Percentiles rank a stretch among this genome's conserved stretches.
Conservation (phyloP, 495 filamentous ascomycete genomes). For the Xylaria flabelliformis region DNA sequence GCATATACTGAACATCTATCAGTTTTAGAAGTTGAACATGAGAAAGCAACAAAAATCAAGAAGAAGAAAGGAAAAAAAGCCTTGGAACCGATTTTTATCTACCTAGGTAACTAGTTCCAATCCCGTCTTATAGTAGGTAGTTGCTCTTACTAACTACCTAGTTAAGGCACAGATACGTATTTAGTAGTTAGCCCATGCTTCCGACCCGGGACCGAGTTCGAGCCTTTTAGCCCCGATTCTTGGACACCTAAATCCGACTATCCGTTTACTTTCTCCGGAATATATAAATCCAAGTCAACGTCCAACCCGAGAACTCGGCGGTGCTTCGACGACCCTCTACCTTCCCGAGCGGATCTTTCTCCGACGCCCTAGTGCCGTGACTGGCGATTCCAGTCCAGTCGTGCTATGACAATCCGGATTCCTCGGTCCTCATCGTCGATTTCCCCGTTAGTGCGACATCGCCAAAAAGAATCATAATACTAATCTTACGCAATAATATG, state of each 20-base stretch:
- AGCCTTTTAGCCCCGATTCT: neutral
- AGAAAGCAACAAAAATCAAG: too few relatives aligned
- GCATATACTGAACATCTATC: too few relatives aligned
- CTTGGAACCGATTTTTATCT: too few relatives aligned
- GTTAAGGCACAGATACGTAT: too few relatives aligned
- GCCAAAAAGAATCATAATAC: neutral
- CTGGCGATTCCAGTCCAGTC: neutral
- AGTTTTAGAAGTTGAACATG: too few relatives aligned
- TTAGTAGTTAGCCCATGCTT: neutral
- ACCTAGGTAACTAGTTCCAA: too few relatives aligned
- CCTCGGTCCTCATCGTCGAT: neutral
- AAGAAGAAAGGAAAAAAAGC: too few relatives aligned
- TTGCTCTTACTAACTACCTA: too few relatives aligned
- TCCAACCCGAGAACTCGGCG: neutral
- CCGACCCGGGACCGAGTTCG: slow-evolving; percentile 9
- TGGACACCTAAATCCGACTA: neutral
- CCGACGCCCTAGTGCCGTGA: neutral
- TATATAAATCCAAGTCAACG: neutral
- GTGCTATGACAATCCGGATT: too few relatives aligned
- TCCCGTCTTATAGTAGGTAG: too few relatives aligned
- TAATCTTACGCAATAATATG: neutral
- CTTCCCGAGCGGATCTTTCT: neutral
- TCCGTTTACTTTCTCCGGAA: neutral
- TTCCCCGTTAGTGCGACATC: neutral
- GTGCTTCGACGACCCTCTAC: neutral